Evolutionary conservation across 768 basidiomycete species (phyloP).

Genomic region (Boletus insuetus): DNA sequence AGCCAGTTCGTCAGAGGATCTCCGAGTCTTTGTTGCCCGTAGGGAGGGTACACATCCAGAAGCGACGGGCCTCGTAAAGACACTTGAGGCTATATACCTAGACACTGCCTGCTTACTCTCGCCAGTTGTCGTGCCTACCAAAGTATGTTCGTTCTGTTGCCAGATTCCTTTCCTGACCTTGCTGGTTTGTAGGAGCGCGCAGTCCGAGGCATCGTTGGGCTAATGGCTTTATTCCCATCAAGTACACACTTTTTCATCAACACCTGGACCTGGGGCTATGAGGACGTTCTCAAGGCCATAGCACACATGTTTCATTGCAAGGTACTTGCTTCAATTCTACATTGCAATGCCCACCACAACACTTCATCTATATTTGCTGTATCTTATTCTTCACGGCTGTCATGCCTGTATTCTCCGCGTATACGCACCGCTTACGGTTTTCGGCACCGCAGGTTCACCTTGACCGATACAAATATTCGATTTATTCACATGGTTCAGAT

Average conservation of each 20-base stretch:
- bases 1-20: slow-evolving; percentile 28
- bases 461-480: slow-evolving; percentile 79
- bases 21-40: slow-evolving; percentile 25
- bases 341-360: not conserved
- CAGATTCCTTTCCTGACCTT: not conserved
- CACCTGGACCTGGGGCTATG: slow-evolving; percentile 96
- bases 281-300: slow-evolving; percentile 81
- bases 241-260: slow-evolving; percentile 84
- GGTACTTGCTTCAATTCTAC: slow-evolving; percentile 33
- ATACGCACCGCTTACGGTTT: slow-evolving; percentile 8
- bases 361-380: not conserved
- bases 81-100: slow-evolving; percentile 75
- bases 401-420: not conserved
- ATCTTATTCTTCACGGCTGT: not conserved
- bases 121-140: slow-evolving; percentile 51
- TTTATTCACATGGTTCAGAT: slow-evolving; percentile 59
- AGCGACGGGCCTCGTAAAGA: slow-evolving; percentile 36
- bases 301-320: slow-evolving; percentile 61
- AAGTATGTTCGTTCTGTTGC: slow-evolving; percentile 37
- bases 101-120: slow-evolving; percentile 74
- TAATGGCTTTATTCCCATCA: slow-evolving; percentile 66
- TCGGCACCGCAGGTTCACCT: slow-evolving; percentile 66
- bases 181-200: slow-evolving; percentile 53
- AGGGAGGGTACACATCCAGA: slow-evolving; percentile 22
- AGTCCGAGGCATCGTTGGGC: slow-evolving; percentile 58